phyloP scores from a whole-genome alignment of 176 grass and related monocot species.

The Thalia dealbata region DNA sequence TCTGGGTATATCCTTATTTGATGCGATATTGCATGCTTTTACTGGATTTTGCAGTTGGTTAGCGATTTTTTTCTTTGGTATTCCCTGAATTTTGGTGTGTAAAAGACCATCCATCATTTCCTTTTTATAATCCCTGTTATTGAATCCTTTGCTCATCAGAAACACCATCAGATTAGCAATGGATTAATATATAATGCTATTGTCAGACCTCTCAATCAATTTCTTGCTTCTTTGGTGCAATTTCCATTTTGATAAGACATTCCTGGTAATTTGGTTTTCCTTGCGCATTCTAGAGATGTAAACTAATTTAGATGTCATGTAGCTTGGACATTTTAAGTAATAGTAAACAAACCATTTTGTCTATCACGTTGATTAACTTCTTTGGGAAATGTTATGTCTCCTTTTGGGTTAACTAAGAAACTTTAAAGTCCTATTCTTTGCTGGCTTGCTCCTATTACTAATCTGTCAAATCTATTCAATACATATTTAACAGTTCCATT shows the following conservation, averaged over 20 bases:
- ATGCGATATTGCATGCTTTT: not conserved
- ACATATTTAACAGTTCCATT: not conserved
- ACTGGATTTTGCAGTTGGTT: not conserved
- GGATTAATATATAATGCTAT: not conserved
- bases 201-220: not conserved
- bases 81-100: no score
- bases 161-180: not conserved
- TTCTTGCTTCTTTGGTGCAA: not conserved
- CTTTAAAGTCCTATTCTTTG: not conserved
- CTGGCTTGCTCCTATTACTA: not conserved
- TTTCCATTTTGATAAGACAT: no score
- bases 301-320: no score
- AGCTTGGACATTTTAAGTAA: no score
- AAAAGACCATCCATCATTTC: not conserved
- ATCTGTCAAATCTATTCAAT: not conserved
- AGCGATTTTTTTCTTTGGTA: not conserved
- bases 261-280: no score
- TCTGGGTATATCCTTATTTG: slow-evolving; percentile 37
- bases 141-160: not conserved
- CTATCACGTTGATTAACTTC: not conserved
- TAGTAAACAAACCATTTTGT: not conserved
- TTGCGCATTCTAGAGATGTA: no score
- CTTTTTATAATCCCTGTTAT: not conserved
- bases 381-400: not conserved
- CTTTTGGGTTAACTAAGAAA: not conserved